Evolutionary conservation across 2,329 filamentous ascomycete species (phyloP).

Genomic region (Fusarium newnesense): DNA sequence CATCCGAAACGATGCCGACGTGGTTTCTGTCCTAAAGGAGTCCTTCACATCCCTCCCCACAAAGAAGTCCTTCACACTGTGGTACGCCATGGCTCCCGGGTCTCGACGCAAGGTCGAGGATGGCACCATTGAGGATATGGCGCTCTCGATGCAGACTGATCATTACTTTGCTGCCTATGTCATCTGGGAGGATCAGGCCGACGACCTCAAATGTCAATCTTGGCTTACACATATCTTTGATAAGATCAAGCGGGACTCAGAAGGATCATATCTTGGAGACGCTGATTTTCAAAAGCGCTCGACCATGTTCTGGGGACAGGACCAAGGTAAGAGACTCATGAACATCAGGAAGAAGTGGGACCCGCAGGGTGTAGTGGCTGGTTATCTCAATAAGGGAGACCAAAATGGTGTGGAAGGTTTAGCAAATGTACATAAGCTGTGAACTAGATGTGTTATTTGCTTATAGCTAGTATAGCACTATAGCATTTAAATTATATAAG

Average conservation of each 20-base stretch:
- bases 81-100: background rate
- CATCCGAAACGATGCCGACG: background rate
- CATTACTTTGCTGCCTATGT: background rate
- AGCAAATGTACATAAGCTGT: background rate
- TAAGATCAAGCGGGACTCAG: background rate
- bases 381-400: background rate
- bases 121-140: background rate
- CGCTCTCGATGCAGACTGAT: background rate
- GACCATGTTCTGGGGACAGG: background rate
- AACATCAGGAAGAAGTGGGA: background rate
- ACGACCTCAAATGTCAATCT: background rate
- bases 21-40: background rate
- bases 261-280: background rate
- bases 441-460: no score
- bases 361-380: background rate
- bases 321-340: background rate
- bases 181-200: background rate
- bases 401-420: background rate
- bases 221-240: background rate
- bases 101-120: background rate
- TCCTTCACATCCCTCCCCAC: background rate
- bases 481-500: no score
- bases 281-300: background rate
- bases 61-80: background rate
- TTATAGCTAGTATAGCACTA: no score